Evolutionary conservation across 257 asterid species (phyloP), one percentile per base, ranked within the genome.

Genomic region (Pogostemon cablin): DNA sequence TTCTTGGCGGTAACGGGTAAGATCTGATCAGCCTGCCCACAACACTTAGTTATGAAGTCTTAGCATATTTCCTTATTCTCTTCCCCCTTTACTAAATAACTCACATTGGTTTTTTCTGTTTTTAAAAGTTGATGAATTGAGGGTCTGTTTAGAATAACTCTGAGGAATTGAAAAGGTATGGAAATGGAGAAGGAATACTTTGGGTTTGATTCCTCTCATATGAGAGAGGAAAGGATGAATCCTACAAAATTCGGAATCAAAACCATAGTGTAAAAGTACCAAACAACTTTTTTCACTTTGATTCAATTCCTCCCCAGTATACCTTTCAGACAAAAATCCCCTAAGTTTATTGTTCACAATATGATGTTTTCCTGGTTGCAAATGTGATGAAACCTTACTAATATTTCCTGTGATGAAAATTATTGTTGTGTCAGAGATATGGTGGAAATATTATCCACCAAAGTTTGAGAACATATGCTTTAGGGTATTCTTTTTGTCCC

Each of bases 1-100:
- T 95, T 77, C 92, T 95, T 4, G 98, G 99, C 25, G 99, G 99
- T 74, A 89, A 95, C 63, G 96, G 95, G 96, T 93, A 74, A 76
- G 96, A 67, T 72, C 10, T 7, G 9, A 57, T 60, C 10, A 35
- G 3, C 69, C 50, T 62, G 58, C 35, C 40, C 48, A 5, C 35
- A 58, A 15, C 57, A 15, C 57, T 52, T 52, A 3, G 9, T 69
- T 55, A 11, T 42, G 58, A 12, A 34, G 44, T 41, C 71, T 40
- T 43, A 11, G 3, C 43, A 46, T 7, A 9, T 69, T 40, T 68
- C 41, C 52, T 38, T 32, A 12, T 67, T 50, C 15, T 40, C 35
- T 7, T 1, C 25, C 32, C 32, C 32, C 2, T 46, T 6, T 25
- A 67, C 3, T 53, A 10, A 1, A 25, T 17, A 9, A n/a, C 15